A percentile compares a stretch with the other conserved stretches of the same genome.
Conservation (phyloP, 2,329 filamentous ascomycete species). For the Cladosporium sphaerospermum region DNA sequence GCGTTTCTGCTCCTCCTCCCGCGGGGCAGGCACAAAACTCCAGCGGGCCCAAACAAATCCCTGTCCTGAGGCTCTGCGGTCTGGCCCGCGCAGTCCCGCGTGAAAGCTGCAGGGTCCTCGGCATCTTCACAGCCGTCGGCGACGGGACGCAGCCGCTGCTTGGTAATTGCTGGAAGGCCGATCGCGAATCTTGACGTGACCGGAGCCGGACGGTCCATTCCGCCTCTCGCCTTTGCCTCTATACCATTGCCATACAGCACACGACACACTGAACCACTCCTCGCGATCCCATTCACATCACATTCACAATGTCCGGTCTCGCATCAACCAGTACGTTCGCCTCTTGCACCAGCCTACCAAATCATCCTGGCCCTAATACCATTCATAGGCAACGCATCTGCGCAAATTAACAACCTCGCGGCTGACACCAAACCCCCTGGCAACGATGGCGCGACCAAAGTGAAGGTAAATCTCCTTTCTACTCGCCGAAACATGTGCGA, state of each 20-base stretch:
- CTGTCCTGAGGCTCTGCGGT: slow-evolving; percentile 3
- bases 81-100: background rate
- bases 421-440: slow-evolving; percentile 36
- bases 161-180: background rate
- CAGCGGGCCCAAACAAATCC: background rate
- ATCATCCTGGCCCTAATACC: background rate
- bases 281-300: background rate
- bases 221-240: too few species aligned
- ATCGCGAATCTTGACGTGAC: slow-evolving; percentile 9
- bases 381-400: slow-evolving; percentile 10
- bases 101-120: slow-evolving; percentile 5
- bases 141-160: background rate
- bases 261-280: too few species aligned
- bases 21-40: background rate
- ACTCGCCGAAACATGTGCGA: too few species aligned
- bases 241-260: background rate
- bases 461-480: slow-evolving; percentile 13
- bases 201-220: background rate
- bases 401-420: slow-evolving; percentile 37
- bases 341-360: background rate
- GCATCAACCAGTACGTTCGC: background rate
- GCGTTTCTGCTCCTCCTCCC: too few species aligned
- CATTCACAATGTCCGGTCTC: slow-evolving; percentile 3
- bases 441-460: background rate
- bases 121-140: background rate